phyloP scores from a whole-genome alignment of 139 green algal genomes.

The Nannochloris sp. region DNA sequence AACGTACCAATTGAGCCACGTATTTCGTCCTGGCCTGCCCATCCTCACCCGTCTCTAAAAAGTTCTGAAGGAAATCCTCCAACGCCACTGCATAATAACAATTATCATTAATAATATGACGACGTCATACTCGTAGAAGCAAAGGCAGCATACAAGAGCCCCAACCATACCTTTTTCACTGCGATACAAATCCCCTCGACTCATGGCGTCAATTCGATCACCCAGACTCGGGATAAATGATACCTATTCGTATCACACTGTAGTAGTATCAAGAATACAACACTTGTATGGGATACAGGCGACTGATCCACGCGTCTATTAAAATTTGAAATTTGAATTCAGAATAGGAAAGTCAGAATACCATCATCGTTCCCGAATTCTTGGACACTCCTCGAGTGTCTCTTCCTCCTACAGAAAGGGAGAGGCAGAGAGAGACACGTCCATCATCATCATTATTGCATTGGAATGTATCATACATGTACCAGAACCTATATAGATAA shows the following conservation, averaged over 20 bases:
- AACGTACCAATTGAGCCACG: slow-evolving; percentile 42
- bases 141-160: neutral
- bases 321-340: neutral
- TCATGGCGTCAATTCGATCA: neutral
- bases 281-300: too few relatives aligned
- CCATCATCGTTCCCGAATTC: too few relatives aligned
- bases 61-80: slow-evolving; percentile 53
- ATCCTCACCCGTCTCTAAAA: slow-evolving; percentile 14
- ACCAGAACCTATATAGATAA: too few relatives aligned
- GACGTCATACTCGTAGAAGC: too few relatives aligned
- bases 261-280: too few relatives aligned
- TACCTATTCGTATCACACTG: too few relatives aligned
- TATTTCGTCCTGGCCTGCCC: slow-evolving; percentile 42
- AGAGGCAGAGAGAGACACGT: too few relatives aligned
- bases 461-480: too few relatives aligned
- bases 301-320: neutral
- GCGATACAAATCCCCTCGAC: neutral
- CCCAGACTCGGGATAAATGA: too few relatives aligned
- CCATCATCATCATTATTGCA: too few relatives aligned
- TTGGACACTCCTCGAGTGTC: too few relatives aligned
- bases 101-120: neutral
- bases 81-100: slow-evolving; percentile 17
- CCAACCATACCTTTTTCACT: neutral
- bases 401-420: too few relatives aligned
- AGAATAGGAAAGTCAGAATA: neutral